Conservation (phyloP, 305 asterid species). For the Fraxinus latifolia region DNA sequence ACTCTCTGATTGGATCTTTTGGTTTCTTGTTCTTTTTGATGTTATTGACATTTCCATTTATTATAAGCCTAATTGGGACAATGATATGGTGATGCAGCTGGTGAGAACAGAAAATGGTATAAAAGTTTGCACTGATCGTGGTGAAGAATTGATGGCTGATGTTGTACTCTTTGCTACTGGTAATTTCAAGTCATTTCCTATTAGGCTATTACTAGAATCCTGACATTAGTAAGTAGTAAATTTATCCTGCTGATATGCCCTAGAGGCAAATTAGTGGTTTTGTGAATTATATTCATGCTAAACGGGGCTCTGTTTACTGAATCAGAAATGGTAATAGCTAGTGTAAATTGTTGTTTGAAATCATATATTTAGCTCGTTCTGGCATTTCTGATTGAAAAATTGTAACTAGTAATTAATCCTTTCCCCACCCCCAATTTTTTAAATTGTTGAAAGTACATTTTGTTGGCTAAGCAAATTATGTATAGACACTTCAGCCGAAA, state of each 20-base stretch:
- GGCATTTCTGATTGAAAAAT: background rate
- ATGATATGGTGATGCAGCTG: slow-evolving; percentile 51
- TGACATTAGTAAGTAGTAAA: background rate
- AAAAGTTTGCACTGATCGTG: slow-evolving; percentile 74
- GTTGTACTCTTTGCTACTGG: slow-evolving; percentile 98
- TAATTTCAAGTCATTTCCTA: slow-evolving; percentile 31
- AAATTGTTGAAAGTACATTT: background rate
- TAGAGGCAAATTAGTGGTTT: background rate
- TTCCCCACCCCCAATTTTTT: background rate
- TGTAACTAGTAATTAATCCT: background rate
- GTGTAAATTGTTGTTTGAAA: background rate
- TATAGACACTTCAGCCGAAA: background rate
- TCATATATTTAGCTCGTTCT: background rate
- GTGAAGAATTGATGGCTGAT: slow-evolving; percentile 84
- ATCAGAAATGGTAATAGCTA: background rate
- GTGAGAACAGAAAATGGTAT: slow-evolving; percentile 72
- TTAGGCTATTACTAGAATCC: background rate
- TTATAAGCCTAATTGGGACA: slow-evolving; percentile 14
- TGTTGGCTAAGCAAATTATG: background rate
- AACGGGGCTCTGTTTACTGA: background rate
- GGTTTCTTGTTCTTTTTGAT: background rate
- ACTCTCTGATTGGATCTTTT: slow-evolving; percentile 16
- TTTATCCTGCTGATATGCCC: background rate
- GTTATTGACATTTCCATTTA: slow-evolving; percentile 11
- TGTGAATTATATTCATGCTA: background rate